Base-by-base conservation (phyloP, 208 protist species). In the Leptomonas pyrrhocoris region DNA sequence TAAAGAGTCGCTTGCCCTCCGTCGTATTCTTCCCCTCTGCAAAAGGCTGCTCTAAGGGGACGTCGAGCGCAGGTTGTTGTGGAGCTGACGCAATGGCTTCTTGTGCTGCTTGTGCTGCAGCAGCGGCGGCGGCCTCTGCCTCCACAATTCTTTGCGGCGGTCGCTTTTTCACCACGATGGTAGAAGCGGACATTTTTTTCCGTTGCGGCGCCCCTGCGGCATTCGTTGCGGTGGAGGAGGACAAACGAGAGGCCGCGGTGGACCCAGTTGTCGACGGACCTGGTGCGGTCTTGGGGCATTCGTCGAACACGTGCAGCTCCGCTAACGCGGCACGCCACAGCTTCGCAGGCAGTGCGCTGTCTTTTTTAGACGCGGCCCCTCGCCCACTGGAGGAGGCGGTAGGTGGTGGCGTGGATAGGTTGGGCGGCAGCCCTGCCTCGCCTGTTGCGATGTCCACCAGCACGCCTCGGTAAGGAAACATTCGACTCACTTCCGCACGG, bases 391-490 rank as follows among this genome's bases (percentile, higher is more conserved):
- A 54, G 2, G 49, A 31, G 5, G 46, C 46, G 0, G 27, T 28
- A 11, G 61, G 48, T 2, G 48, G 31, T 2, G 36, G 27, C 21
- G 34, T 54, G 16, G 48, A 57, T 28, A 18, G 46, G 36, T 34
- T 67, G 18, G 48, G 36, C 16, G 18, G 23, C 0, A 51, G 18
- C 2, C 49, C 61, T 1, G 61, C 8, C 2, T 67, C 61, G 23
- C 48, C 7, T n/a, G 49, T 19, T 5, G 61, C n/a, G 23, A 34
- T 23, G 11, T 57, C 70, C n/a, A 57, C 23, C 18, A 68, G 31
- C 16, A 54, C 56, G 13, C 72, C 64, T 5, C 58, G 58, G 30
- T 72, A 77, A 0, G 72, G 72, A 43, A 77, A 34, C 11, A 77
- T 25, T 18, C 23, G 36, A 18, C n/a, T 25, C 31, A 77, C 72